Evolutionary conservation across 345 rosid genomes (phyloP), one percentile per base, ranked within the genome.

Genomic region (Lepidium africanum): DNA sequence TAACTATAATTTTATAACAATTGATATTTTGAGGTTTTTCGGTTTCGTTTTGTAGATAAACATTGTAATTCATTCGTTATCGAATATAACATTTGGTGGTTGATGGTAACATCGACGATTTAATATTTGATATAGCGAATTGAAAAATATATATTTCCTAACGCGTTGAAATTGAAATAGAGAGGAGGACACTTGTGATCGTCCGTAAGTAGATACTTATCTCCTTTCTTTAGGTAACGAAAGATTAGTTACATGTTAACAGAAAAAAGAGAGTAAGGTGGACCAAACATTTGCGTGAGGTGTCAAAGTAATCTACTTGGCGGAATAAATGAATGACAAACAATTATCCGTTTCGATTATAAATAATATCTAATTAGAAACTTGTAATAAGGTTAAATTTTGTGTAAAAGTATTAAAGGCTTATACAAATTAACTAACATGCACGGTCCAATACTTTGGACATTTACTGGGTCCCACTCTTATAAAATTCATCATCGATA

Each of bases 301-400:
- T 73, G 77, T 66, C 61, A 21, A 50, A 73, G 60, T 58, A 73
- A 51, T 65, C 71, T 73, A 73, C 71, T 65, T 72, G 71, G 59
- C 36, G 17, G 51, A 65, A 47, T 48, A 12, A 36, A 27, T 27
- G 48, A 57, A 30, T 27, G 51, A 27, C 47, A 55, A 70, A 55
- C 64, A 72, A 55, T 39, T 46, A 64, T 72, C 59, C 43, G 2
- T 27, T 23, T 37, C 40, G 69, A 71, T 63, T n/a, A 61, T 23
- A 52, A 21, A 30, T 10, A 50, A 25, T 5, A 45, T 54, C 64
- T 50, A 63, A 71, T 36, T 48, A 61, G n/a, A 71, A 21, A 39
- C 10, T 68, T 56, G 16, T 7, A 7, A 38, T 7, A 7, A 38
- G 23, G 23, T 21, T 21, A 1, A 21, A 21, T 21, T 21, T n/a